Evolutionary conservation across 164 flowering plant species (phyloP).

Genomic region (Malania oleifera): DNA sequence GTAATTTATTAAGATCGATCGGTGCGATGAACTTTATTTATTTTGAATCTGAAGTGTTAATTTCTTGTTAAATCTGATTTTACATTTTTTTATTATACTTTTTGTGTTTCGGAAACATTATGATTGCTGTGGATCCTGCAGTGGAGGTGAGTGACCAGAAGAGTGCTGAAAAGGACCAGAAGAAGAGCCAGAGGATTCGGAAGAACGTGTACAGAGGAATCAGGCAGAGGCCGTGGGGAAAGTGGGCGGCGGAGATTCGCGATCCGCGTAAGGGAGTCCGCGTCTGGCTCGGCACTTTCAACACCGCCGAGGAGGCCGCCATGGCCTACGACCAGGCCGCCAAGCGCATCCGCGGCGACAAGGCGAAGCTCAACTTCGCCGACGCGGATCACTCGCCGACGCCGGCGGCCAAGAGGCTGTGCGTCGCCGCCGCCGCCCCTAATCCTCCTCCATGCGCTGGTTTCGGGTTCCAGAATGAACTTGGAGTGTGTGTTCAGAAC

Average conservation of each 20-base stretch:
- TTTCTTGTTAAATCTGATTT: neutral
- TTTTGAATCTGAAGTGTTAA: too few relatives aligned
- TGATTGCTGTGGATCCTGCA: neutral
- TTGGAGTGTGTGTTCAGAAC: neutral
- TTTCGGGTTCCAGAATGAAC: conserved; percentile 3
- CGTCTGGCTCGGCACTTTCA: conserved; percentile 75
- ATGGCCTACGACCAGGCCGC: conserved; percentile 70
- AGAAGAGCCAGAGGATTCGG: conserved; percentile 17
- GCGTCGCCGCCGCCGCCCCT: conserved; percentile 5
- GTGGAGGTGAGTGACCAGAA: conserved; percentile 6
- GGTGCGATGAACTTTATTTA: too few relatives aligned
- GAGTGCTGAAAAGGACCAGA: conserved; percentile 6
- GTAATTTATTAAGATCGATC: too few relatives aligned
- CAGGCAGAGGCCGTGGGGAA: conserved; percentile 68
- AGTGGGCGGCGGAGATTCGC: conserved; percentile 80
- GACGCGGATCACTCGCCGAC: neutral
- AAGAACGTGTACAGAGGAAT: conserved; percentile 70
- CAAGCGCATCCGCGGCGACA: conserved; percentile 61
- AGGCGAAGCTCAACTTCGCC: conserved; percentile 71
- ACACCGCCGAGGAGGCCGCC: conserved; percentile 70
- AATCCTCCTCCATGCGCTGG: neutral
- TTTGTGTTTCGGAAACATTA: neutral
- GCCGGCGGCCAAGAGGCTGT: conserved; percentile 27
- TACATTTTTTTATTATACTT: too few relatives aligned
- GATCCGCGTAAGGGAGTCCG: conserved; percentile 64